Evolutionary conservation across 306 rosid genomes (phyloP).

Genomic region (Morella rubra): DNA sequence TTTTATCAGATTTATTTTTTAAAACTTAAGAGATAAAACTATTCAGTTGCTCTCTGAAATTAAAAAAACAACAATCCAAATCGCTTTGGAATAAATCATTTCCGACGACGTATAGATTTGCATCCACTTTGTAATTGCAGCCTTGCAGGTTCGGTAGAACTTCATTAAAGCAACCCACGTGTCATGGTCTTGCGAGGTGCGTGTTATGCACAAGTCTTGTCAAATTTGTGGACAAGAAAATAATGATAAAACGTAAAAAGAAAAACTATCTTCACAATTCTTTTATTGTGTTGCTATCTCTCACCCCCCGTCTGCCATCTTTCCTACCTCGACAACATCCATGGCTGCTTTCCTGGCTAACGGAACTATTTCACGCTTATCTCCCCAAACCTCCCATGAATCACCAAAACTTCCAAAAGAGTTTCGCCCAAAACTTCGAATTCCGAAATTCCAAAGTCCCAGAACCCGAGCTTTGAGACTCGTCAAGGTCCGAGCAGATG

Average conservation of each 20-base stretch:
- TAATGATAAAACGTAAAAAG: not conserved
- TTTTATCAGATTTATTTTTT: no score
- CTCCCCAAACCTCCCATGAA: constrained; percentile 49
- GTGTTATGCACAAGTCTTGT: constrained; percentile 33
- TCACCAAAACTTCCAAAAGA: constrained; percentile 33
- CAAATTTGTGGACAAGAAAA: constrained; percentile 25
- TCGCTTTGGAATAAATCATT: no score
- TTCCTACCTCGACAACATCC: constrained; percentile 22
- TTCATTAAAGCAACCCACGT: not conserved
- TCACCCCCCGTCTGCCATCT: not conserved
- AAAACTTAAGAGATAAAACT: no score
- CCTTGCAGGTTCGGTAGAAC: no score
- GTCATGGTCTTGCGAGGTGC: not conserved
- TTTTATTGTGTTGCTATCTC: not conserved
- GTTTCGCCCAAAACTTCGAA: constrained; percentile 30
- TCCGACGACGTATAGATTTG: no score
- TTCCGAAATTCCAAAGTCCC: constrained; percentile 25
- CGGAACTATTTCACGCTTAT: constrained; percentile 54
- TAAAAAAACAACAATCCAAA: no score
- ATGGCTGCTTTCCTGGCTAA: constrained; percentile 74
- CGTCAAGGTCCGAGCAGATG: constrained; percentile 59
- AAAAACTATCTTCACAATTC: not conserved
- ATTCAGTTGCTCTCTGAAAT: no score
- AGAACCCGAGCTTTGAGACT: constrained; percentile 24
- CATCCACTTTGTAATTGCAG: no score